phyloP scores from a whole-genome alignment of 2,329 filamentous ascomycete genomes.

The Coniochaeta sp. region DNA sequence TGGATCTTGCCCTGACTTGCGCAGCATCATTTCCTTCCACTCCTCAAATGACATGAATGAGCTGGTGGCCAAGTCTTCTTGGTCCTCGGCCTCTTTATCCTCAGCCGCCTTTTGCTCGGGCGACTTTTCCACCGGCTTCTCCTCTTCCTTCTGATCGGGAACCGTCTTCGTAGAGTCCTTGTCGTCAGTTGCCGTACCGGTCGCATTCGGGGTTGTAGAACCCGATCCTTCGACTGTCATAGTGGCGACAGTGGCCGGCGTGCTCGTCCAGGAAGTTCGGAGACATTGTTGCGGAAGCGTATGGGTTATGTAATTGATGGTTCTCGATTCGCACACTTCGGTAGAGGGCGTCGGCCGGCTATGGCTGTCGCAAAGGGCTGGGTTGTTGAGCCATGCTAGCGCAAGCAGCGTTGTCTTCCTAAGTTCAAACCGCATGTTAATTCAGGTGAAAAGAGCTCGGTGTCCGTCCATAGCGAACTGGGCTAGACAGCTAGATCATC shows the following conservation, averaged over 20 bases:
- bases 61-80: conserved; percentile 55
- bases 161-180: conserved; percentile 7
- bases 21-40: conserved; percentile 92
- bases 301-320: conserved; percentile 78
- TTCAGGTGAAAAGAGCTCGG: neutral
- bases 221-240: conserved; percentile 3
- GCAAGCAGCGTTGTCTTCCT: conserved; percentile 1
- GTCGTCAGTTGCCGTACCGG: too few relatives aligned
- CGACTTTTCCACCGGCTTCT: conserved; percentile 9
- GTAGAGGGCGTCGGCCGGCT: conserved; percentile 9
- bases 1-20: conserved; percentile 68
- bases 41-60: conserved; percentile 96
- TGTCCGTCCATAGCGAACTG: neutral
- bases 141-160: conserved; percentile 28
- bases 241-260: conserved; percentile 14
- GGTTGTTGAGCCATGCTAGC: conserved; percentile 1
- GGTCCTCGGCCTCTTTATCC: conserved; percentile 54
- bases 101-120: conserved; percentile 39
- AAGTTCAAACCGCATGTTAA: neutral
- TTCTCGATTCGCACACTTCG: conserved; percentile 49
- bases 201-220: conserved; percentile 7
- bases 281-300: conserved; percentile 70
- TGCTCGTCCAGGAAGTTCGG: conserved; percentile 49
- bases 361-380: neutral
- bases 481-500: neutral